Conservation (phyloP, 331 rosid genomes). For the Acacia concinna region DNA sequence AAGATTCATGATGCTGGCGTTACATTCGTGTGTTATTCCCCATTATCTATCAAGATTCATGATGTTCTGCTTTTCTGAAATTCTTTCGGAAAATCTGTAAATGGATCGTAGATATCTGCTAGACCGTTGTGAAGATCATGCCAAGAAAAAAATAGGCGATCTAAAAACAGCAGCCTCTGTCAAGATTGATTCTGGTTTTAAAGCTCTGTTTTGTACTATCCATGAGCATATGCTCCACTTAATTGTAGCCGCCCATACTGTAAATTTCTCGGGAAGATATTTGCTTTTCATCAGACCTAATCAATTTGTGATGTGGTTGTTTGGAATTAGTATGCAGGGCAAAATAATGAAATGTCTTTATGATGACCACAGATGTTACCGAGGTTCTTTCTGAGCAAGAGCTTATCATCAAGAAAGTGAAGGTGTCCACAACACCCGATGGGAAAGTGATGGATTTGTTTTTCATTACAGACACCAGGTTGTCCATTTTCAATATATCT, state of each 20-base stretch:
- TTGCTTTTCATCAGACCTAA: slow-evolving; percentile 8
- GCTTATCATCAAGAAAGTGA: slow-evolving; percentile 84
- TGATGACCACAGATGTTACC: slow-evolving; percentile 67
- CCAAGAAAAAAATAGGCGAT: background rate
- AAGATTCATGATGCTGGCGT: no score
- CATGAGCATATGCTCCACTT: background rate
- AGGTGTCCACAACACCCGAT: slow-evolving; percentile 95
- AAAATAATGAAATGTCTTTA: slow-evolving; percentile 25
- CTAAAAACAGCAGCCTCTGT: background rate
- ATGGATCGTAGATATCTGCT: background rate
- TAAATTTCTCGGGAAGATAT: slow-evolving; percentile 1
- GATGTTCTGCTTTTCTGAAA: background rate
- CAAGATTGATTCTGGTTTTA: background rate
- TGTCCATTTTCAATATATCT: slow-evolving; percentile 12
- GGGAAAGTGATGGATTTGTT: slow-evolving; percentile 91
- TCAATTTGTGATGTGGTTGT: slow-evolving; percentile 13
- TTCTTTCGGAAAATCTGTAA: background rate
- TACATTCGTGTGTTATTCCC: no score
- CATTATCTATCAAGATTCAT: background rate
- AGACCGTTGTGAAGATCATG: background rate
- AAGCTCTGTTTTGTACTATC: background rate
- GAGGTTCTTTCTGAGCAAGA: slow-evolving; percentile 85
- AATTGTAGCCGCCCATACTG: background rate
- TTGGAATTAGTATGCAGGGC: slow-evolving; percentile 12
- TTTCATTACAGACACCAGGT: slow-evolving; percentile 93